phyloP scores from a whole-genome alignment of 352 stramenopile genomes.

The Phytophthora pinifolia region DNA sequence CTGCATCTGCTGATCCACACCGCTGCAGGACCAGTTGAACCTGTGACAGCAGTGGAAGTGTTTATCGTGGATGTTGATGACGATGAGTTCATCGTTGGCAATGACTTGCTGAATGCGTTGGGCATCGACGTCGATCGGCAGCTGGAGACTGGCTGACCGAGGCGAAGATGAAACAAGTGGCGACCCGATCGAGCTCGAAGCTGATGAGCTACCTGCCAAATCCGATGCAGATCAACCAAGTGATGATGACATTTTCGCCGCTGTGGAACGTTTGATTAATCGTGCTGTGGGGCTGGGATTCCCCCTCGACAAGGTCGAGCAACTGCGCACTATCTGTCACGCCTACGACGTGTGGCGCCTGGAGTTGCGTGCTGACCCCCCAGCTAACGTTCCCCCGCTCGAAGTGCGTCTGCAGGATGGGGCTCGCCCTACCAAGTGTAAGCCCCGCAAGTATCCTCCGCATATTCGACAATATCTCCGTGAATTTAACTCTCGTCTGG shows the following conservation, averaged over 20 bases:
- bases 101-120: conserved; percentile 12
- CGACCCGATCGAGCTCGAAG: not conserved
- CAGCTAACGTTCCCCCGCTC: conserved; percentile 2
- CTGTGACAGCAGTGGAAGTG: not conserved
- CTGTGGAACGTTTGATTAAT: conserved; percentile 3
- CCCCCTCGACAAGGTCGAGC: conserved; percentile 3
- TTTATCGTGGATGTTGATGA: conserved; percentile 5
- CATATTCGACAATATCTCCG: too few relatives aligned
- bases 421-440: not conserved
- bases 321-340: not conserved
- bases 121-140: conserved; percentile 23
- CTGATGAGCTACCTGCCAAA: not conserved
- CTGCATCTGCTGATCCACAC: conserved; percentile 15
- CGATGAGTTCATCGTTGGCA: conserved; percentile 18
- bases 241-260: conserved; percentile 5
- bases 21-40: not conserved
- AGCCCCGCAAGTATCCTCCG: too few relatives aligned
- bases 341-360: conserved; percentile 3
- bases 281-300: conserved; percentile 13
- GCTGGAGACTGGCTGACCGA: conserved; percentile 5
- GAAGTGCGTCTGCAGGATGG: conserved; percentile 1
- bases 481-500: too few relatives aligned
- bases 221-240: not conserved
- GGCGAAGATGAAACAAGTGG: conserved; percentile 1
- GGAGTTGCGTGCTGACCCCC: conserved; percentile 7